phyloP scores from a whole-genome alignment of 2,329 filamentous ascomycete genomes.

The Rosellinia necatrix region DNA sequence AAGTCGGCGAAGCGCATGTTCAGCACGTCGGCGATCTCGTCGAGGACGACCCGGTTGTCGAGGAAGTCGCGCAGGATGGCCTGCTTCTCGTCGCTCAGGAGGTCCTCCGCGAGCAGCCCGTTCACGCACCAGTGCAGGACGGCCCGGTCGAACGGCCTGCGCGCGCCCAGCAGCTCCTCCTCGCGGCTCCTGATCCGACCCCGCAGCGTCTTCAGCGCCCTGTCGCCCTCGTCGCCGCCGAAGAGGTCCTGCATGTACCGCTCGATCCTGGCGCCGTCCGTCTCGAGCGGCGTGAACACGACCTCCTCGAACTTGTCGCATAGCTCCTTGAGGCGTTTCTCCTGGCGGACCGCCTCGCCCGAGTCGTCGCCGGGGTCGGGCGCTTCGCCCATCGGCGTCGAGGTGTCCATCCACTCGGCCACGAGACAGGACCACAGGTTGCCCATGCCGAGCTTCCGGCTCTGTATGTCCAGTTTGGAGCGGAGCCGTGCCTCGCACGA shows the following conservation, averaged over 20 bases:
- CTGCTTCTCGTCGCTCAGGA: constrained; percentile 49
- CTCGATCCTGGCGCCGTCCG: constrained; percentile 39
- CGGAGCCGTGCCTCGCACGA: constrained; percentile 41
- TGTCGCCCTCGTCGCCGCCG: constrained; percentile 34
- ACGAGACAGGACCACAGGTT: constrained; percentile 45
- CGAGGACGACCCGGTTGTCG: constrained; percentile 44
- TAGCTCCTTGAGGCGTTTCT: constrained; percentile 43
- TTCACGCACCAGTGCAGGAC: constrained; percentile 43
- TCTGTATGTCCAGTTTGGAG: constrained; percentile 42
- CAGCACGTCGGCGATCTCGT: constrained; percentile 49
- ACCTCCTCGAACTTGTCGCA: constrained; percentile 46
- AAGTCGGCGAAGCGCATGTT: constrained; percentile 49
- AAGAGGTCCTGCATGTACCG: constrained; percentile 42
- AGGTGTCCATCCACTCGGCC: constrained; percentile 46
- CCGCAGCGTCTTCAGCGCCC: constrained; percentile 24
- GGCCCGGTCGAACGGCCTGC: constrained; percentile 40
- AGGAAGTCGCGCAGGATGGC: constrained; percentile 46
- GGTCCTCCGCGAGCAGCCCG: constrained; percentile 46
- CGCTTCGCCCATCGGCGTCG: constrained; percentile 19
- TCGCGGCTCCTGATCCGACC: constrained; percentile 27
- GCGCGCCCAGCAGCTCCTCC: constrained; percentile 28
- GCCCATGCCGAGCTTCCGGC: constrained; percentile 43
- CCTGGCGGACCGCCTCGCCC: constrained; percentile 43
- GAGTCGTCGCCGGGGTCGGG: constrained; percentile 27
- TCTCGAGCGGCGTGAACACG: constrained; percentile 45